Conservation (phyloP, 1,284 basidiomycete genomes). For the Lentinula novae-zelandiae region DNA sequence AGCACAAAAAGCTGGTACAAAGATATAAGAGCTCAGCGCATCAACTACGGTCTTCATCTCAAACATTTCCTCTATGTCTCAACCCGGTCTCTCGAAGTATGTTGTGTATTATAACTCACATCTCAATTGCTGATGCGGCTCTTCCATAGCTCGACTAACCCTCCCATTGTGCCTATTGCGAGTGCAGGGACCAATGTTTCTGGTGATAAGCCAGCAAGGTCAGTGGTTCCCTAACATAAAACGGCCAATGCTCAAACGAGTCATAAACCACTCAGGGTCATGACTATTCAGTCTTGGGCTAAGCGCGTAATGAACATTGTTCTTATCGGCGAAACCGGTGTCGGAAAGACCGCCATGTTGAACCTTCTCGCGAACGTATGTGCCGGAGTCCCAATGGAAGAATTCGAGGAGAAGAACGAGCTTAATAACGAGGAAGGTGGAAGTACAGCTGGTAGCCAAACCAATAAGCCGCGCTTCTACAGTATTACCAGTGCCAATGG, state of each 20-base stretch:
- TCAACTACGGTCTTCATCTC: background rate
- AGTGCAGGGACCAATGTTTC: background rate
- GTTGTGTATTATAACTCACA: background rate
- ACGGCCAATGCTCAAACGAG: background rate
- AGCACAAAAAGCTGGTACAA: background rate
- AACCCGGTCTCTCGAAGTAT: background rate
- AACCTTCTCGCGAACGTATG: slow-evolving; percentile 15
- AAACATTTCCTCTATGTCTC: background rate
- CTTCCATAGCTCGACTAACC: background rate
- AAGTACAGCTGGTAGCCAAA: slow-evolving; percentile 10
- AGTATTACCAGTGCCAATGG: slow-evolving; percentile 12
- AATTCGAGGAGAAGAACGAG: background rate
- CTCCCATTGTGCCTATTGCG: background rate
- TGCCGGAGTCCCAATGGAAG: slow-evolving; percentile 4
- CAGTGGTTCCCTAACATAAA: background rate
- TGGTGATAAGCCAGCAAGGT: background rate
- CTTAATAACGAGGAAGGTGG: slow-evolving; percentile 9
- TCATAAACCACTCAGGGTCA: background rate
- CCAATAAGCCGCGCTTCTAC: slow-evolving; percentile 12
- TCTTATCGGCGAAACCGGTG: slow-evolving; percentile 15
- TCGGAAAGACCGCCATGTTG: slow-evolving; percentile 15
- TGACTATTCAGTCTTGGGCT: slow-evolving; percentile 3
- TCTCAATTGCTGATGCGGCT: background rate
- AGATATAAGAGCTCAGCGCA: background rate
- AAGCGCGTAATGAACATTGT: slow-evolving; percentile 13